A percentile compares a stretch with the other conserved stretches of the same genome.
Conservation (phyloP, 805 yeast genomes). For the Metschnikowia peoriensis region DNA sequence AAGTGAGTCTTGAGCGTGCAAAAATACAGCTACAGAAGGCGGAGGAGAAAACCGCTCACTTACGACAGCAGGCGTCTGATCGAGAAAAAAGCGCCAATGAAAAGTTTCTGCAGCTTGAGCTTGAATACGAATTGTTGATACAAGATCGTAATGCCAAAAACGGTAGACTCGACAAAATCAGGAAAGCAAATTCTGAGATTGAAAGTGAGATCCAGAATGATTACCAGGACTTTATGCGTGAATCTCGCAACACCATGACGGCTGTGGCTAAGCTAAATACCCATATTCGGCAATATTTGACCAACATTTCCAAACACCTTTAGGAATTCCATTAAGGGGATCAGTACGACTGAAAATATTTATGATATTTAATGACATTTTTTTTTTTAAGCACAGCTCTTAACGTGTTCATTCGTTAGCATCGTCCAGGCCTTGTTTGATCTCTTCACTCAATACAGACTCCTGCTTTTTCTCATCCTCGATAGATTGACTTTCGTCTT, state of each 20-base stretch:
- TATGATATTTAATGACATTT: not conserved
- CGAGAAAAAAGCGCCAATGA: conserved; percentile 43
- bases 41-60: conserved; percentile 46
- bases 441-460: not conserved
- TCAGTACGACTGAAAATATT: not conserved
- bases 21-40: conserved; percentile 48
- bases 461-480: conserved; percentile 3
- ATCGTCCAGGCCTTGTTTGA: not conserved
- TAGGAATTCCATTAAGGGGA: not conserved
- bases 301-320: conserved; percentile 42
- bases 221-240: conserved; percentile 48
- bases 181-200: conserved; percentile 43
- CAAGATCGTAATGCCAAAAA: conserved; percentile 48
- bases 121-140: conserved; percentile 47
- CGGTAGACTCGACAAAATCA: conserved; percentile 48
- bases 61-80: conserved; percentile 43
- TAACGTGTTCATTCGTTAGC: not conserved
- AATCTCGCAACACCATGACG: conserved; percentile 50
- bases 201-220: conserved; percentile 40
- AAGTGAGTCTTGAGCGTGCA: conserved; percentile 45
- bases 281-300: conserved; percentile 52
- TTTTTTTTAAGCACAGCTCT: too few relatives aligned
- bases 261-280: conserved; percentile 56
- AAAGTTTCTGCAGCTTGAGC: conserved; percentile 43
- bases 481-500: not conserved